Base-by-base conservation (phyloP, 2,329 filamentous ascomycete genomes). In the Ustulina deusta region DNA sequence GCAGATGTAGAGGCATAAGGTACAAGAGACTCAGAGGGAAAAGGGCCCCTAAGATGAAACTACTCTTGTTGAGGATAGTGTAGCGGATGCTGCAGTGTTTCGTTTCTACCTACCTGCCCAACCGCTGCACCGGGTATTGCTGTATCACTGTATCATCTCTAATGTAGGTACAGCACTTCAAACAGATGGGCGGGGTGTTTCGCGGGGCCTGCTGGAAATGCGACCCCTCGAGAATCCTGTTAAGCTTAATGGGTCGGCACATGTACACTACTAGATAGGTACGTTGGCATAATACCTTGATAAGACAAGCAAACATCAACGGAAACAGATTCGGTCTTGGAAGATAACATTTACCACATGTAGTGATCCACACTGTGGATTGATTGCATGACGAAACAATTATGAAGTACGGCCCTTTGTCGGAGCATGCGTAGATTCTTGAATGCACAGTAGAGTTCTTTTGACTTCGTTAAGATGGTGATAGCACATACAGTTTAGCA, bases 301-400 rank as follows among this genome's bases (percentile, higher is more conserved):
- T 57, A 56, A 58, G 56, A 58, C 27, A 65, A 32, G 40, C 44
- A 58, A 55, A 52, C 58, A 65, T 69, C 57, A 62, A 71, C 60
- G 63, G 66, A 71, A 71, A 71, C 69, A 67, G 20, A 17, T 10
- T 3, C 22, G 38, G 69, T 69, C 69, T 70, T 51, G 46, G 42
- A 51, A 44, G 27, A 34, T 11, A 38, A 20, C 27, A 59, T 34
- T 15, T 54, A 51, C 32, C 17, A 25, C 42, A 34, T 4, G 32
- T 20, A n/a, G 27, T 32, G 20, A 49, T 32, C n/a, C 42, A 46
- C 38, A 44, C 3, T n/a, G 40, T 46, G 9, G 36, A 17, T 36
- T 20, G n/a, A 27, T 36, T 20, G 40, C 20, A 34, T 32, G 20
- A 40, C 40, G 54, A 66, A 55, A 58, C 48, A 52, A 51, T 55